Conservation (phyloP, 2,329 filamentous ascomycete species). For the Aureobasidium sp. region DNA sequence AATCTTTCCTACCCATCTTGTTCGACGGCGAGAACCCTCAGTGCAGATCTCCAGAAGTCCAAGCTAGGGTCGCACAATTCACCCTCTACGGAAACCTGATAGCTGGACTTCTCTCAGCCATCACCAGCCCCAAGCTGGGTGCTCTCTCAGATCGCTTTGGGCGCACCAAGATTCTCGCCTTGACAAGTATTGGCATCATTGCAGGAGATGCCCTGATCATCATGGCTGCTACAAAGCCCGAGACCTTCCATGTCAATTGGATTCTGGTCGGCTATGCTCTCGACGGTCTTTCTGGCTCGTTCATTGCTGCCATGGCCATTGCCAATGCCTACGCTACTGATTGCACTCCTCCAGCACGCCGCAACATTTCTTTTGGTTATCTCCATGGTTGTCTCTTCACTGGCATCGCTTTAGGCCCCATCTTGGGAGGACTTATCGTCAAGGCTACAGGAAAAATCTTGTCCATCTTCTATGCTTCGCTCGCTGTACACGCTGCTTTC, state of each 20-base stretch:
- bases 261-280: conserved; percentile 66
- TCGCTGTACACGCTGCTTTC: conserved; percentile 65
- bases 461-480: conserved; percentile 73
- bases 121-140: conserved; percentile 75
- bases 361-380: conserved; percentile 78
- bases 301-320: conserved; percentile 71
- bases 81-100: conserved; percentile 66
- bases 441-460: conserved; percentile 65
- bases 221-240: conserved; percentile 64
- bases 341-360: conserved; percentile 69
- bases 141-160: conserved; percentile 81
- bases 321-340: conserved; percentile 84
- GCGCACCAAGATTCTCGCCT: conserved; percentile 61
- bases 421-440: conserved; percentile 72
- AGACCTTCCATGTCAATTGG: conserved; percentile 65
- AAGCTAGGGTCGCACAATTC: conserved; percentile 68
- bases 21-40: conserved; percentile 63
- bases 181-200: conserved; percentile 67
- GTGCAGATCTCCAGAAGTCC: conserved; percentile 71
- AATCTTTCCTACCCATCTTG: conserved; percentile 54
- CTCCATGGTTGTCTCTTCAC: conserved; percentile 82
- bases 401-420: conserved; percentile 80
- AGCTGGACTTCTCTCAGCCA: conserved; percentile 66
- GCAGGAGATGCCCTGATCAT: conserved; percentile 68
- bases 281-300: conserved; percentile 81